These are phyloP conservation scores for Medicago arabica DNA, from an alignment of 306 rosid genomes.

Conservation along the genomic window DNA sequence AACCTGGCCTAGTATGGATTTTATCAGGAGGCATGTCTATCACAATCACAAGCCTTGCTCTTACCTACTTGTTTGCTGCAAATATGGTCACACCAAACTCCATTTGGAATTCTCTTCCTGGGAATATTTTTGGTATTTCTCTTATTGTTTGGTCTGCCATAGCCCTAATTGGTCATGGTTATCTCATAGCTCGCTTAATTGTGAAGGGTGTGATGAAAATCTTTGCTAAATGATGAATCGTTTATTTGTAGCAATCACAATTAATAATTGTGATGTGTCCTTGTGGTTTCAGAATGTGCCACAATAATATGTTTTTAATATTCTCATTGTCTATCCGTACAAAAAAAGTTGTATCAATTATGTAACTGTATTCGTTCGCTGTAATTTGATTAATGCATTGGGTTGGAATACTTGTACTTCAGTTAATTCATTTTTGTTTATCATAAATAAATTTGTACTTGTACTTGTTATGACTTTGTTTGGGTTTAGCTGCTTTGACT, in stretches of 20 bases:
- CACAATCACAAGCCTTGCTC: neutral
- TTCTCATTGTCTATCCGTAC: too few relatives aligned
- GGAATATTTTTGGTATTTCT: neutral
- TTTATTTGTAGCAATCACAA: too few relatives aligned
- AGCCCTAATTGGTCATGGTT: neutral
- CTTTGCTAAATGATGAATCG: neutral
- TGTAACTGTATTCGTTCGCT: too few relatives aligned
- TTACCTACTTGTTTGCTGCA: neutral
- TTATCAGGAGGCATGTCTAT: neutral
- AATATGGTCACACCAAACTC: neutral
- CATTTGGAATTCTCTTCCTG: neutral
- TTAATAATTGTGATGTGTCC: neutral
- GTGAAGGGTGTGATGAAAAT: neutral
- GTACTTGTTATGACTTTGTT: too few relatives aligned
- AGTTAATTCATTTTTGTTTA: too few relatives aligned
- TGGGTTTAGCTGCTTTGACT: too few relatives aligned
- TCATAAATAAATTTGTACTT: too few relatives aligned
- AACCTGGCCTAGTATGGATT: neutral
- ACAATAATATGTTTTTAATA: neutral
- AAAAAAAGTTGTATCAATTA: too few relatives aligned
- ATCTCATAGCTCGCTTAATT: neutral
- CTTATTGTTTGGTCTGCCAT: neutral
- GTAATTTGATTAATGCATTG: too few relatives aligned
- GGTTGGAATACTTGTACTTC: too few relatives aligned
- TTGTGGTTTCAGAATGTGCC: neutral